Evolutionary conservation across 306 rosid genomes (phyloP).

Genomic region (Fagus crenata): DNA sequence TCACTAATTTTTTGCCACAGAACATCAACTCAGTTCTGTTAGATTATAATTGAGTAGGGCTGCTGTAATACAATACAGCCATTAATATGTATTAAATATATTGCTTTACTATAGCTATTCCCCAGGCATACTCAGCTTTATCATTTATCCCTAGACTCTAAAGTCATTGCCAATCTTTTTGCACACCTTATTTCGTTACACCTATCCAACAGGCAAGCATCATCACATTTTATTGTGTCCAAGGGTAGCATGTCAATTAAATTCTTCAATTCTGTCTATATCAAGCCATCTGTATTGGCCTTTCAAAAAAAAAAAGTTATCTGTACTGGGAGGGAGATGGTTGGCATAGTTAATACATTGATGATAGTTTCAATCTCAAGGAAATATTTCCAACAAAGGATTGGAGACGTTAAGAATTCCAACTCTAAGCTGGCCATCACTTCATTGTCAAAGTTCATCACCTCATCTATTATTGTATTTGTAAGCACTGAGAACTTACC

Average conservation of each 20-base stretch:
- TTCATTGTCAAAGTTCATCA: conserved; percentile 7
- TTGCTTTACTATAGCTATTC: neutral
- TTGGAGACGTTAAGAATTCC: neutral
- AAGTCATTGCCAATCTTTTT: neutral
- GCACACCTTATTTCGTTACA: neutral
- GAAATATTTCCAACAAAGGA: conserved; percentile 1
- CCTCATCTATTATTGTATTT: conserved; percentile 6
- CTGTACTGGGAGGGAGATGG: neutral
- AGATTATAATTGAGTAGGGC: neutral
- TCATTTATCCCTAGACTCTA: neutral
- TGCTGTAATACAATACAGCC: neutral
- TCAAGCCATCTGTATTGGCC: neutral
- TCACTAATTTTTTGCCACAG: neutral
- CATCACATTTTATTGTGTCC: neutral
- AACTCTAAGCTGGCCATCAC: conserved; percentile 2
- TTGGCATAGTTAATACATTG: neutral
- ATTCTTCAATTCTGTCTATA: neutral
- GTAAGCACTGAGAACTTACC: conserved; percentile 44
- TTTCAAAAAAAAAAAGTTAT: neutral
- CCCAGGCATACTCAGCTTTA: neutral
- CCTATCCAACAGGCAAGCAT: neutral
- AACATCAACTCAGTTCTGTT: neutral
- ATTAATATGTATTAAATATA: neutral
- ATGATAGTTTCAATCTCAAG: neutral
- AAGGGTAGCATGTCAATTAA: neutral